Evolutionary conservation across 768 basidiomycete genomes (phyloP).

Genomic region (Termitomyces sp.): DNA sequence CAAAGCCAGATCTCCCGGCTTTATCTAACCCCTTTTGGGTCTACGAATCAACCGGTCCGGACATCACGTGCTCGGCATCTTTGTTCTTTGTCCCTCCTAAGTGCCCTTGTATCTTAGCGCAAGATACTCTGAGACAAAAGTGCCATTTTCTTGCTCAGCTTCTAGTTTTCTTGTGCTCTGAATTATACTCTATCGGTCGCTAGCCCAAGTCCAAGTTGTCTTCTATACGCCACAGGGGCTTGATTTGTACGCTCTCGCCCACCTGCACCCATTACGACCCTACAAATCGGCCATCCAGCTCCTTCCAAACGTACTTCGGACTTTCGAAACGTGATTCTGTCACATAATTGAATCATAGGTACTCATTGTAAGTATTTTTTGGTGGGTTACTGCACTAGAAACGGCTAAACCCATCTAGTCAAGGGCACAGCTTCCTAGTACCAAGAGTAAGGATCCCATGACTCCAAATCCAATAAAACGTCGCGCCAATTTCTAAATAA

Average conservation of each 20-base stretch:
- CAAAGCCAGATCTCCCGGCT: background rate
- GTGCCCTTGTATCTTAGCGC: background rate
- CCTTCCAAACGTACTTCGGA: background rate
- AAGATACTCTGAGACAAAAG: background rate
- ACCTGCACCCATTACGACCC: background rate
- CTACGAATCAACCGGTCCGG: background rate
- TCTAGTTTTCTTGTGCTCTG: background rate
- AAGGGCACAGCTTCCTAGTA: background rate
- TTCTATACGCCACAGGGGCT: conserved; percentile 8
- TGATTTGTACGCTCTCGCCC: background rate
- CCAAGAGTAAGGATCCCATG: background rate
- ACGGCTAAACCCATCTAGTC: background rate
- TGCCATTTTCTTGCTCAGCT: background rate
- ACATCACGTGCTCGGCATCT: background rate
- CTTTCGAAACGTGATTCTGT: background rate
- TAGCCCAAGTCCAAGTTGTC: background rate
- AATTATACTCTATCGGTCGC: background rate
- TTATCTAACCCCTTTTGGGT: conserved; percentile 12
- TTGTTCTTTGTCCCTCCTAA: background rate
- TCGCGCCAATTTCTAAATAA: background rate
- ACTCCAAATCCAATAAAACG: background rate
- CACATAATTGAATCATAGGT: background rate
- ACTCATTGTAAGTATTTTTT: background rate
- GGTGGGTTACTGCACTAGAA: background rate
- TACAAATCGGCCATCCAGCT: background rate